Evolutionary conservation across 495 filamentous ascomycete species (phyloP).

Genomic region (Parmelia sp.): DNA sequence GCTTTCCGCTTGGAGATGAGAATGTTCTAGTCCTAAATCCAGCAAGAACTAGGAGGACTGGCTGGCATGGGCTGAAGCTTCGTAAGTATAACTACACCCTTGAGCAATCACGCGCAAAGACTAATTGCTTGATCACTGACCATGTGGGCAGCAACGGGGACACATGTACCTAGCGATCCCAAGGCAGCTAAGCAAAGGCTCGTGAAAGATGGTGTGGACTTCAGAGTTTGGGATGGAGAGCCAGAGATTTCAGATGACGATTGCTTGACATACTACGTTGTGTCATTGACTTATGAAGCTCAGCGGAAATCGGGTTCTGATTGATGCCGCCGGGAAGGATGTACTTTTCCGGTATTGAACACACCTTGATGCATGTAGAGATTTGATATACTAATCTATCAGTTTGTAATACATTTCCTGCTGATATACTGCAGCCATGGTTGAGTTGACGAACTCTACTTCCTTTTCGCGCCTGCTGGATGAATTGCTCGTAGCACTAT

Average conservation of each 20-base stretch:
- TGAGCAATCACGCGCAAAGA: background rate
- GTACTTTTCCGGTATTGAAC: background rate
- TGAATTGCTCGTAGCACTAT: no score
- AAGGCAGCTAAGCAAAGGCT: conserved; percentile 12
- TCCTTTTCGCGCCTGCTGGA: no score
- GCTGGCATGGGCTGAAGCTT: conserved; percentile 18
- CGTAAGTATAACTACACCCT: background rate
- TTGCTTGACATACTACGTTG: conserved; percentile 14
- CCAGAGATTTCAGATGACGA: conserved; percentile 3
- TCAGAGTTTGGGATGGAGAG: conserved; percentile 11
- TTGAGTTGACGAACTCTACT: background rate
- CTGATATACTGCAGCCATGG: background rate
- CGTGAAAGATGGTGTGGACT: conserved; percentile 12
- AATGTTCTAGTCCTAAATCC: conserved; percentile 17
- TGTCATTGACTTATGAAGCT: conserved; percentile 9
- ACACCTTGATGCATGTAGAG: background rate
- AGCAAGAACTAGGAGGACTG: conserved; percentile 10
- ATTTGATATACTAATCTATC: background rate
- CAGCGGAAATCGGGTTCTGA: background rate
- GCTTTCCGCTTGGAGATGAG: conserved; percentile 16
- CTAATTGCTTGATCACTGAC: background rate
- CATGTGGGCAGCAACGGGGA: background rate
- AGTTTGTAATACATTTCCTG: background rate
- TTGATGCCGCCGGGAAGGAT: background rate
- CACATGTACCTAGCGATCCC: background rate